phyloP scores from a whole-genome alignment of 2,329 filamentous ascomycete species.

The Colletotrichum salicis region DNA sequence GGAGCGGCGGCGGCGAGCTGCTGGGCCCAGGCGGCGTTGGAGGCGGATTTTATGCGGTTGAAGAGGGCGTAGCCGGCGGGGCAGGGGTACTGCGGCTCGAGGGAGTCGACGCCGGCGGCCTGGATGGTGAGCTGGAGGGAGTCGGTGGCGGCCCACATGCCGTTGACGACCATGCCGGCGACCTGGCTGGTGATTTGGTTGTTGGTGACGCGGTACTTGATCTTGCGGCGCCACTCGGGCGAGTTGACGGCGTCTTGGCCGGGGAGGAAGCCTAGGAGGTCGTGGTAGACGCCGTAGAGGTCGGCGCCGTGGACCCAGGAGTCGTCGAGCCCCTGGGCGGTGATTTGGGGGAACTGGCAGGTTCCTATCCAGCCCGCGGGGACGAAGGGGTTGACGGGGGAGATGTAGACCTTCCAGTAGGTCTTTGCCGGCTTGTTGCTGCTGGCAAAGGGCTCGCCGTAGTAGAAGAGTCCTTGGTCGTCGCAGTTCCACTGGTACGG shows the following conservation, averaged over 20 bases:
- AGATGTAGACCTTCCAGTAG: constrained; percentile 74
- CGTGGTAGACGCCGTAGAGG: constrained; percentile 79
- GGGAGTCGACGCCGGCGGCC: constrained; percentile 71
- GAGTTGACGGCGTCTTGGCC: constrained; percentile 44
- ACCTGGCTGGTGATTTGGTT: constrained; percentile 87
- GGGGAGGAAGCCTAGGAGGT: constrained; percentile 75
- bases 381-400: constrained; percentile 72
- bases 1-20: constrained; percentile 68
- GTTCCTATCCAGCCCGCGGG: constrained; percentile 75
- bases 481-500: constrained; percentile 78
- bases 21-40: constrained; percentile 65
- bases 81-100: constrained; percentile 80
- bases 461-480: constrained; percentile 76
- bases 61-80: constrained; percentile 57
- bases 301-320: constrained; percentile 82
- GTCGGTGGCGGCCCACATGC: constrained; percentile 68
- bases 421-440: constrained; percentile 60
- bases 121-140: constrained; percentile 54
- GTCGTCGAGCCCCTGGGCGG: constrained; percentile 75
- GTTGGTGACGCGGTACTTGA: constrained; percentile 79
- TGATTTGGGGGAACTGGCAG: constrained; percentile 87
- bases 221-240: constrained; percentile 52
- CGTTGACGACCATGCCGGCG: constrained; percentile 77
- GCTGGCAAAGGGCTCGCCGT: constrained; percentile 66
- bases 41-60: constrained; percentile 53